phyloP scores from a whole-genome alignment of 2,329 filamentous ascomycete species.

The Pyrenophora teres region DNA sequence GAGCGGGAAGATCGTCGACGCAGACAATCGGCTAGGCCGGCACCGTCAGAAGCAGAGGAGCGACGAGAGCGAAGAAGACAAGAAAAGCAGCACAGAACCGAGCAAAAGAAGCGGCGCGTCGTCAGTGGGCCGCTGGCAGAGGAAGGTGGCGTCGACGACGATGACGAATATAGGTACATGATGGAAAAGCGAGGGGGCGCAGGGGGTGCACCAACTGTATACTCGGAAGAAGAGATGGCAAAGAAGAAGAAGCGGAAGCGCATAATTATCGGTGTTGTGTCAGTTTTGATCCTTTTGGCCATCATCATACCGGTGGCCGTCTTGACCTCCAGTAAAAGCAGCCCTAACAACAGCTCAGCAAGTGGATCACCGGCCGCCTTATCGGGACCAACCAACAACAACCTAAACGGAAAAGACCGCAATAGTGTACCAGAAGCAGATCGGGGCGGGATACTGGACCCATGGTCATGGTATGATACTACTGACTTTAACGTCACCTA shows the following conservation, averaged over 20 bases:
- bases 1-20: conserved; percentile 37
- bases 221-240: conserved; percentile 48
- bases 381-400: conserved; percentile 49
- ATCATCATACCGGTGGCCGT: conserved; percentile 56
- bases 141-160: conserved; percentile 50
- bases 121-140: conserved; percentile 55
- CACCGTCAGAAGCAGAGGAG: conserved; percentile 47
- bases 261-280: conserved; percentile 52
- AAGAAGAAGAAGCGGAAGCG: conserved; percentile 56
- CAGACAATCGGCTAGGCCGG: conserved; percentile 40
- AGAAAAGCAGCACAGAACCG: conserved; percentile 37
- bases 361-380: conserved; percentile 22
- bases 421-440: conserved; percentile 59
- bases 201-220: conserved; percentile 41
- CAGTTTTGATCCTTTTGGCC: conserved; percentile 49
- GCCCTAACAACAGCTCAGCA: conserved; percentile 30
- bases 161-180: conserved; percentile 48
- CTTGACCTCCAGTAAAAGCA: conserved; percentile 52
- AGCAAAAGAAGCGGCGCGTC: conserved; percentile 48
- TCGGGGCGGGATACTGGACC: conserved; percentile 79
- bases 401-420: conserved; percentile 52
- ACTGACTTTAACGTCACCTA: conserved; percentile 93
- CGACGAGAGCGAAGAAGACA: conserved; percentile 49
- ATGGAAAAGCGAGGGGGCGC: conserved; percentile 51
- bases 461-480: conserved; percentile 90